Base-by-base conservation (phyloP, 106 monocot genomes). In the Chionographis japonica region DNA sequence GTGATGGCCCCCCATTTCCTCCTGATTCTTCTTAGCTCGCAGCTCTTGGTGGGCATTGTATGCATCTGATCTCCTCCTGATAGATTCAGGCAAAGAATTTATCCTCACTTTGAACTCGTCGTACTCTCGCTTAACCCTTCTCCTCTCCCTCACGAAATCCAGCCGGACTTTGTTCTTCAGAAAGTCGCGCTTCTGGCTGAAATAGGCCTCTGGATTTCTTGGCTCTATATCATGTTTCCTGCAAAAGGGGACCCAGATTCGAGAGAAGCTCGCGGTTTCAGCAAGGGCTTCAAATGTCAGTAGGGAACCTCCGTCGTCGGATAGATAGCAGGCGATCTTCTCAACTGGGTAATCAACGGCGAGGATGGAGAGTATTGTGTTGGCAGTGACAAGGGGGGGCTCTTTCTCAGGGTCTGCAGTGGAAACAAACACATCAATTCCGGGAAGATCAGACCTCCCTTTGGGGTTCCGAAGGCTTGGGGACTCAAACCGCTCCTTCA, bases 41-140 rank as follows among this genome's bases (percentile, higher is more conserved):
- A 98, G 74, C 76, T 98, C 98, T 27, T 98, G 90, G 3, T 85
- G 79, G 2, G 98, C 92, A 60, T 98, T 98, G 62, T 82, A 90
- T 6, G 93, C 98, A 20, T 93, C 98, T 0, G 93, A 98, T 13
- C 93, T 75, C 76, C 98, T 62, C 54, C 90, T 38, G 15, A 98
- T 98, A 2, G 90, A 70, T 0, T 98, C 98, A 0, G 93, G 77
- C 52, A 93, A 53, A 12, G 98, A 97, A 35, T 97, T 97, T 13
- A 95, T 83, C 60, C 88, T 73, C 75, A 98, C 93, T 62, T 90
- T 98, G 65, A 98, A 98, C 81, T 98, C 98, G 37, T 98, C 98
- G 40, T 98, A 98, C 83, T 98, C 98, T 8, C 98, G 67, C 77
- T 98, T 98, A 36, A 98, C 90, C 77, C 83, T 86, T 68, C 98